Base-by-base conservation (phyloP, 2,329 filamentous ascomycete genomes). In the Beauveria caledonica region DNA sequence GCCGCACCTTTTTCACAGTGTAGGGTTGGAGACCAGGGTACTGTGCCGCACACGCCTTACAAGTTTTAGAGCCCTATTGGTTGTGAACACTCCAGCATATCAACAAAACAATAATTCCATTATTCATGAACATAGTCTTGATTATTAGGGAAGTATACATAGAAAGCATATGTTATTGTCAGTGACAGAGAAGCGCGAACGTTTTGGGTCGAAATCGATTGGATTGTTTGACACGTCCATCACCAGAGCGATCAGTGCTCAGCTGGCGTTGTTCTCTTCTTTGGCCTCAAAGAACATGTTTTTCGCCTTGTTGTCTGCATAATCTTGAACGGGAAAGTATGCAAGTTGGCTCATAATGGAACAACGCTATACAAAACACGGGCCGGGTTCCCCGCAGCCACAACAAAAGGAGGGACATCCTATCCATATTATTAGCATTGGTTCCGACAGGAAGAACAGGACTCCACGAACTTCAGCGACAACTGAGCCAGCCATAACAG, bases 401-500 rank as follows among this genome's bases (percentile, higher is more conserved):
- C 79, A 21, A 45, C 42, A 45, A 45, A 45, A 45, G 42, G 42
- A 45, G 42, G 42, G 23, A 45, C 6, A 45, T 45, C 42, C 42
- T 45, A 45, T 9, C n/a, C 2, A 45, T 19, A n/a, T 5, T n/a
- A 10, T 45, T 45, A 45, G 42, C 42, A 45, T n/a, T 23, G 7
- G 42, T 23, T 45, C 11, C 17, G n/a, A 9, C 4, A 21, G n/a
- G 17, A 45, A 6, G 42, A 21, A 7, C 19, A 21, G 42, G 42
- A 23, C 42, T 45, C 42, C 42, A 68, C 76, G 66, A 71, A 82
- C 78, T 85, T 88, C 92, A 1, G 89, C 92, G 25, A 96, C 91
- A 45, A 96, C 86, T 66, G 88, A 89, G 13, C 89, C 90, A 9
- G 92, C 90, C 11, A 89, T 91, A 63, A 96, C 82, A 0, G 88